These are phyloP conservation scores for Tolypocladium tundrense DNA, from an alignment of 2,329 filamentous ascomycete species.

Conservation along the genomic window DNA sequence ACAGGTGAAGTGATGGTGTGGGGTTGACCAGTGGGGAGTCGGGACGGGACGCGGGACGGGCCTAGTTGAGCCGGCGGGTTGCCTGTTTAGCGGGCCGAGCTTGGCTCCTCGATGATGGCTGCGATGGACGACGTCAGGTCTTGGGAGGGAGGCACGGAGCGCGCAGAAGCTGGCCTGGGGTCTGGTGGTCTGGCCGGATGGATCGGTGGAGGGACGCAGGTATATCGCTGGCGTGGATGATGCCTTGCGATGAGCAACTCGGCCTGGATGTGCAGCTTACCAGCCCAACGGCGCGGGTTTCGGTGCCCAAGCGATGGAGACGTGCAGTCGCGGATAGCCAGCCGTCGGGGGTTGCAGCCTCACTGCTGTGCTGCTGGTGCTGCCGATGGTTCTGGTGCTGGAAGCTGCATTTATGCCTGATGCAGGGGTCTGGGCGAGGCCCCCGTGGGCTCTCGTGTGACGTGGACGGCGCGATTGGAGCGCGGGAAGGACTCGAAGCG, in stretches of 20 bases:
- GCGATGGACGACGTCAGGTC: background rate
- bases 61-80: background rate
- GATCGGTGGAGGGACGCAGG: background rate
- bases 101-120: background rate
- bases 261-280: background rate
- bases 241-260: background rate
- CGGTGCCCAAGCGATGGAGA: conserved; percentile 1
- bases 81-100: background rate
- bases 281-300: conserved; percentile 1
- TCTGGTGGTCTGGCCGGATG: background rate
- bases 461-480: conserved; percentile 5
- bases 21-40: background rate
- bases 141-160: background rate
- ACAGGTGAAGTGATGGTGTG: background rate
- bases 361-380: background rate
- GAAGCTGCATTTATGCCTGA: background rate
- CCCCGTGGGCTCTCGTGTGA: conserved; percentile 4
- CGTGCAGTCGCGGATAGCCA: background rate
- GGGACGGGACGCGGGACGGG: conserved; percentile 3
- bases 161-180: background rate
- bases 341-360: background rate
- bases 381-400: no score
- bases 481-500: background rate
- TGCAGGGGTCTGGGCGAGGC: background rate
- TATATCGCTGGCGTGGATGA: background rate